These are phyloP conservation scores for Nyctanthes arbortristis DNA, from an alignment of 257 asterid genomes.

Conservation along the genomic window DNA sequence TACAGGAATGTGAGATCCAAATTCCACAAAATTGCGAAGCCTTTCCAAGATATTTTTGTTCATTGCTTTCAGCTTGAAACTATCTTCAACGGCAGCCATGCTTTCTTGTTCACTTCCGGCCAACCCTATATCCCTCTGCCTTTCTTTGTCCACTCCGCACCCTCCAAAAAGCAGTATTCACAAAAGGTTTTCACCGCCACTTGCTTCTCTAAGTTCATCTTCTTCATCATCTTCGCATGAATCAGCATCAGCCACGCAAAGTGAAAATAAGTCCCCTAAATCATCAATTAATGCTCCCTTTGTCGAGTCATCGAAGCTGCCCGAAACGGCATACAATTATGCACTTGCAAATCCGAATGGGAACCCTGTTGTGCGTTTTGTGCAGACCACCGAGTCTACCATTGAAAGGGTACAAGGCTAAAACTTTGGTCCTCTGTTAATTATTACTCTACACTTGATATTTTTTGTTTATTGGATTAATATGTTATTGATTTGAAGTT, in stretches of 20 bases:
- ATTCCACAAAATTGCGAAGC: too few species aligned
- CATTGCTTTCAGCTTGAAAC: neutral
- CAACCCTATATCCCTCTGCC: conserved; percentile 33
- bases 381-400: conserved; percentile 60
- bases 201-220: conserved; percentile 42
- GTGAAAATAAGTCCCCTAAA: conserved; percentile 33
- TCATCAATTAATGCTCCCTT: conserved; percentile 31
- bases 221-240: conserved; percentile 43
- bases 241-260: conserved; percentile 43
- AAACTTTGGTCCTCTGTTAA: neutral
- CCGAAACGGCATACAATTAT: conserved; percentile 35
- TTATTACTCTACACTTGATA: neutral
- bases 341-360: conserved; percentile 49
- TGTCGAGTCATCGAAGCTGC: conserved; percentile 39
- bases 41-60: too few species aligned
- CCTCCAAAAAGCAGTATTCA: conserved; percentile 9
- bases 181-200: conserved; percentile 27
- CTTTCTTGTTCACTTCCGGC: conserved; percentile 37
- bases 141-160: conserved; percentile 31
- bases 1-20: too few species aligned
- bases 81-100: conserved; percentile 63
- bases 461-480: neutral
- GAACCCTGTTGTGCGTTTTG: conserved; percentile 47
- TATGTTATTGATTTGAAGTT: neutral
- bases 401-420: conserved; percentile 59